These are phyloP conservation scores for Lithospermum erythrorhizon DNA, from an alignment of 257 asterid genomes.

Conservation along the genomic window DNA sequence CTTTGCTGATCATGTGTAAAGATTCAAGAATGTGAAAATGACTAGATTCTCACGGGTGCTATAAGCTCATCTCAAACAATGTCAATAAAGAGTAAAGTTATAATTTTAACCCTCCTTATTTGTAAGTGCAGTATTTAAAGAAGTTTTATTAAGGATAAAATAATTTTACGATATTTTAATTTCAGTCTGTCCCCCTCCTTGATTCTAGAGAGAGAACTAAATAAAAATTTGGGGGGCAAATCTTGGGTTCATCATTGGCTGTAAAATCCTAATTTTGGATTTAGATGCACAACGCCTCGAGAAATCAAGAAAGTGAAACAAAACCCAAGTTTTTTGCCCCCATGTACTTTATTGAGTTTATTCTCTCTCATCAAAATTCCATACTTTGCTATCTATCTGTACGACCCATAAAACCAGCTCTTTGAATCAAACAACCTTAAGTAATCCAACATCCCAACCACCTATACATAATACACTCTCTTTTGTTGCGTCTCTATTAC, in stretches of 20 bases:
- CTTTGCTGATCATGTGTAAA: conserved; percentile 37
- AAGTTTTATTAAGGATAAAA: too few relatives aligned
- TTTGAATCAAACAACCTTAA: conserved; percentile 23
- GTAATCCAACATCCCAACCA: conserved; percentile 4
- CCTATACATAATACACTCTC: conserved; percentile 11
- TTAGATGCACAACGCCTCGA: conserved; percentile 27
- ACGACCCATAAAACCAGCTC: conserved; percentile 45
- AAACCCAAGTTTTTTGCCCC: conserved; percentile 12
- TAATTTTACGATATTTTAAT: too few relatives aligned
- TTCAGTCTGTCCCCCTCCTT: too few relatives aligned
- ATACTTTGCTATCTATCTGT: conserved; percentile 54
- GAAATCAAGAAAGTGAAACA: conserved; percentile 6
- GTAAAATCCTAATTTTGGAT: conserved; percentile 13
- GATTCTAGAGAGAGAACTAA: conserved; percentile 4
- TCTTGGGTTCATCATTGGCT: not conserved
- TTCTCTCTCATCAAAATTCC: conserved; percentile 69
- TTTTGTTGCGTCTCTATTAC: not conserved
- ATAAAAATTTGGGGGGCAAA: not conserved
- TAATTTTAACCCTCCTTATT: too few relatives aligned
- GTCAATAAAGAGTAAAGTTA: too few relatives aligned
- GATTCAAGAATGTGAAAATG: not conserved
- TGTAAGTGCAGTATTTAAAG: too few relatives aligned
- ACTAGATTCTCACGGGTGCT: too few relatives aligned
- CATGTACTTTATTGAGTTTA: conserved; percentile 51
- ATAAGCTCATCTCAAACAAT: too few relatives aligned